These are phyloP conservation scores for Bryoglossum gracile DNA, from an alignment of 495 filamentous ascomycete species.

Conservation along the genomic window DNA sequence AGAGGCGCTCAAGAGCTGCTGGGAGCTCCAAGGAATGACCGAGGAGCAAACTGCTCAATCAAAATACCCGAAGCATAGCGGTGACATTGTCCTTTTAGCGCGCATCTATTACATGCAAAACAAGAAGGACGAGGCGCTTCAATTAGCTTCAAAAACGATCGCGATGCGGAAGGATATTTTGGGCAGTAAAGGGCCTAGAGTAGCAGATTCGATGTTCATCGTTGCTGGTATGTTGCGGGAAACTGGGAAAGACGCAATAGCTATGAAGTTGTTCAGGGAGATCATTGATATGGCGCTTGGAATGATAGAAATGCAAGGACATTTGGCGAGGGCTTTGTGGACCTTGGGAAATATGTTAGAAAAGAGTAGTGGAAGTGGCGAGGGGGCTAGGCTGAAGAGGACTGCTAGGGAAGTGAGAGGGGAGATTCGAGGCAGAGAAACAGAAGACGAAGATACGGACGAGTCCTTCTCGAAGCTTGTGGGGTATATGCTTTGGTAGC, in stretches of 20 bases:
- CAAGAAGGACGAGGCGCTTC: not conserved
- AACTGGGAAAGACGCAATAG: conserved; percentile 1
- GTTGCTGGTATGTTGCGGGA: conserved; percentile 1
- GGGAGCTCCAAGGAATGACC: not conserved
- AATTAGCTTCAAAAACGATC: conserved; percentile 3
- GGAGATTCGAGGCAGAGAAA: not conserved
- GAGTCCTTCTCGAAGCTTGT: conserved; percentile 2
- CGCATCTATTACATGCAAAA: not conserved
- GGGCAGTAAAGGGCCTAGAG: conserved; percentile 3
- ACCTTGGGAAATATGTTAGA: not conserved
- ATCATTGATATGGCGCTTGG: conserved; percentile 1
- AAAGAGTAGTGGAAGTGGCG: not conserved
- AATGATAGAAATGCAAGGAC: conserved; percentile 3
- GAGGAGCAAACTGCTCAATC: not conserved
- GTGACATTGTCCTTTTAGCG: conserved; percentile 3
- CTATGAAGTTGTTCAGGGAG: not conserved
- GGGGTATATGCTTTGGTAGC: conserved; percentile 3
- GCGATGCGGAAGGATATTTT: not conserved
- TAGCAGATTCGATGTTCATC: conserved; percentile 2
- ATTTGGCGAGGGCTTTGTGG: not conserved
- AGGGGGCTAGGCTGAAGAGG: not conserved
- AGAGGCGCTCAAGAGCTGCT: not conserved
- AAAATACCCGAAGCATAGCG: conserved; percentile 1
- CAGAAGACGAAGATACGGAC: not conserved
- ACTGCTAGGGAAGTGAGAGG: conserved; percentile 1